phyloP scores from a whole-genome alignment of 1,139 yeast species.

The Barnettozyma hawaiiensis region DNA sequence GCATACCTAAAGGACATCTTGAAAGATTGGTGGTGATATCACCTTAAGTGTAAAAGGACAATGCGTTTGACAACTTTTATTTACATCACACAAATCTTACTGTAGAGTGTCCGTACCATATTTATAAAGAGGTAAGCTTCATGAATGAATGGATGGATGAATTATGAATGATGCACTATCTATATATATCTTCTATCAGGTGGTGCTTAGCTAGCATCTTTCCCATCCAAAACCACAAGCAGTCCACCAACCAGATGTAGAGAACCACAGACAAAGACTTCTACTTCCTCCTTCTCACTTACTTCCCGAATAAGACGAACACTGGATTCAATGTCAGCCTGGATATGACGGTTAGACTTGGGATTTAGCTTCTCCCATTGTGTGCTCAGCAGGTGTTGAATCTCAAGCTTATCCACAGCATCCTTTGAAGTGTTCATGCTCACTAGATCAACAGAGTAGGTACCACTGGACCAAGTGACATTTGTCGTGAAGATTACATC shows the following conservation, averaged over 20 bases:
- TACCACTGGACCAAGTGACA: conserved; percentile 82
- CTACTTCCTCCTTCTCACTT: conserved; percentile 34
- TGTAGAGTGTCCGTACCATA: not conserved
- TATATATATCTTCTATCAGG: not conserved
- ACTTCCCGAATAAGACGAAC: conserved; percentile 45
- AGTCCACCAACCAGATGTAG: conserved; percentile 92
- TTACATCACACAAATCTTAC: no score
- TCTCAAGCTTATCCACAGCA: conserved; percentile 66
- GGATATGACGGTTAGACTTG: conserved; percentile 44
- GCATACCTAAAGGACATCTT: conserved; percentile 25
- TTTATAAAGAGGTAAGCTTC: no score
- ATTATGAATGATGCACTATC: no score
- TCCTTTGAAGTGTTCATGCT: conserved; percentile 79
- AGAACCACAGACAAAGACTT: conserved; percentile 92
- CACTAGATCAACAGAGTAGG: conserved; percentile 74
- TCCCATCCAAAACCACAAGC: conserved; percentile 67
- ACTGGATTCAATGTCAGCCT: conserved; percentile 73
- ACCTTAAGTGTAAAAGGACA: no score
- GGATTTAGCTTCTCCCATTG: conserved; percentile 60
- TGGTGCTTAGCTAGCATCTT: conserved; percentile 5
- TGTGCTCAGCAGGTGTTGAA: conserved; percentile 72
- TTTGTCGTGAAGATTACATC: conserved; percentile 85
- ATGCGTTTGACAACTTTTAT: no score
- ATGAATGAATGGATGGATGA: no score
- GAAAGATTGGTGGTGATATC: no score